Evolutionary conservation across 352 stramenopile species (phyloP), one percentile per base, ranked within the genome.

Genomic region (Phytophthora capsici): DNA sequence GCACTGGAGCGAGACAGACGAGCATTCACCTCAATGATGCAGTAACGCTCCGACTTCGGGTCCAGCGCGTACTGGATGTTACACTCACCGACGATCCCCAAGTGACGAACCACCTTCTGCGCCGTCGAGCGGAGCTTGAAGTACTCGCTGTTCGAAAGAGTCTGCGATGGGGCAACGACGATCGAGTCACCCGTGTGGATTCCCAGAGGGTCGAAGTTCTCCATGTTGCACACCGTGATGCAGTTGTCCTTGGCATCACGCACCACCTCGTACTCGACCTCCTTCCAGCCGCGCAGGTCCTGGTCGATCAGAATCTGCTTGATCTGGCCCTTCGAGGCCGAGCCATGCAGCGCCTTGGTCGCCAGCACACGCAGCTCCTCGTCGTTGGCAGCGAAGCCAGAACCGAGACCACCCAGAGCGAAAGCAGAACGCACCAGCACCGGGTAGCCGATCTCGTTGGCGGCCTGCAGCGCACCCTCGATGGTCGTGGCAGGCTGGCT

Each of bases 31-130:
- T 99, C 96, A 63, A 99, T 99, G 65, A 99, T 99, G 78, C 93
- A 98, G 70, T 99, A 99, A 50, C 98, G 91, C 58, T 97, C 76
- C 26, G 82, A 98, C 43, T 96, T 67, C 1, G 97, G 97, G 77
- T 99, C 87, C 17, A 99, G 76, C 6, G 97, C 97, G 72, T 99
- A 99, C 77, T 99, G 97, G 71, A 99, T 99, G 81, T 99, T 99
- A 69, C 97, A 99, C 73, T 99, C 97, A 32, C 97, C 97, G 41
- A 99, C 92, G 69, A 99, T 98, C 38, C 96, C 96, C 34, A 99
- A 75, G 78, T 99, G 96, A 38, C 96, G 90, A 52, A 99, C 96
- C 49, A 98, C 92, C 67, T 95, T 98, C 49, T 99, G 82, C 16
- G 97, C 96, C 46, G 97, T 98, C 51, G 98, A 88, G 57, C 96